Percentiles rank a stretch among this genome's conserved stretches.
Evolutionary conservation across 176 grass and related monocot genomes (phyloP).

Genomic region (Chloris gayana): DNA sequence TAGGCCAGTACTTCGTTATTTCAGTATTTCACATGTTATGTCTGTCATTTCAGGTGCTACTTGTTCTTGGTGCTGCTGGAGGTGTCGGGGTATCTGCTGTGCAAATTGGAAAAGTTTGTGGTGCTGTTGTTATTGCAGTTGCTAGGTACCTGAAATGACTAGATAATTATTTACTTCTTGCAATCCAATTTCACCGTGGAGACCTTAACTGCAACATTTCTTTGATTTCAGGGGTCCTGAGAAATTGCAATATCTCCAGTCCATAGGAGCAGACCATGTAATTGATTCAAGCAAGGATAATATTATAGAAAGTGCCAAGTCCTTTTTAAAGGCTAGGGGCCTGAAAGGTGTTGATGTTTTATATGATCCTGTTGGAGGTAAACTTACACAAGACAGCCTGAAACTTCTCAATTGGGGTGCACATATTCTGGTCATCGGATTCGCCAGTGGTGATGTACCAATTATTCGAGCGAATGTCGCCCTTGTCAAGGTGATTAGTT

Average conservation of each 20-base stretch:
- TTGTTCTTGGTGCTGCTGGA: conserved; percentile 96
- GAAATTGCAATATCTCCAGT: conserved; percentile 79
- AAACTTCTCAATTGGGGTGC: conserved; percentile 97
- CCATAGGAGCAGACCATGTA: conserved; percentile 83
- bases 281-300: conserved; percentile 82
- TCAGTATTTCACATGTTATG: conserved; percentile 22
- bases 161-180: conserved; percentile 19
- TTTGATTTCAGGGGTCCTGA: conserved; percentile 61
- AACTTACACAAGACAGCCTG: conserved; percentile 88
- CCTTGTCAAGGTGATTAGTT: conserved; percentile 76
- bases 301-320: conserved; percentile 77
- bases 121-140: conserved; percentile 88
- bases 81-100: conserved; percentile 89
- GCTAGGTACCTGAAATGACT: conserved; percentile 60
- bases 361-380: conserved; percentile 95
- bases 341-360: conserved; percentile 91
- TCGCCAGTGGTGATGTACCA: conserved; percentile 94
- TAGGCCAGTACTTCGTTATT: background rate
- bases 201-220: conserved; percentile 5
- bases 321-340: conserved; percentile 77
- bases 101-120: conserved; percentile 97
- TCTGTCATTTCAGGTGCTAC: conserved; percentile 72
- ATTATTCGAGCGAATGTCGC: conserved; percentile 82
- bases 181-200: background rate
- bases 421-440: conserved; percentile 93